Conservation (phyloP, 768 basidiomycete species). For the Auriscalpium microsporum region DNA sequence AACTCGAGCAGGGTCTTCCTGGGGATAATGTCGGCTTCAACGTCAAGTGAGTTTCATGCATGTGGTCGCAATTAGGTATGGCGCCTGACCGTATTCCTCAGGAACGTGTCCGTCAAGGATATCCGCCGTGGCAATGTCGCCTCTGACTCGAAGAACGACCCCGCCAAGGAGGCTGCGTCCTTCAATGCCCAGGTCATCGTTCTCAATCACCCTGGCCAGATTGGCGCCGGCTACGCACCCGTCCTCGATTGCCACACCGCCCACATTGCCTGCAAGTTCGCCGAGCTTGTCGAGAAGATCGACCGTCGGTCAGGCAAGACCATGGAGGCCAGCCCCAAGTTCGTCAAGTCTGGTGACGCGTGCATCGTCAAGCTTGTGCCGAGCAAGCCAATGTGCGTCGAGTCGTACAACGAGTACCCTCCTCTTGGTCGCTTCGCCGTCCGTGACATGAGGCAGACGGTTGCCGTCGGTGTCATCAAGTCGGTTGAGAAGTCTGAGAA, state of each 20-base stretch:
- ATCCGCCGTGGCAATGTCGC: constrained; percentile 99
- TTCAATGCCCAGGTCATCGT: constrained; percentile 99
- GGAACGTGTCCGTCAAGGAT: constrained; percentile 99
- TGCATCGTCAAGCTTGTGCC: constrained; percentile 97
- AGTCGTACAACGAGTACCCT: constrained; percentile 95
- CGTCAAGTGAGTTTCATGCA: constrained; percentile 62
- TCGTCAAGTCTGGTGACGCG: constrained; percentile 99
- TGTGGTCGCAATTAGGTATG: background rate
- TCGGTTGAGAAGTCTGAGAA: constrained; percentile 93
- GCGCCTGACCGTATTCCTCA: constrained; percentile 23
- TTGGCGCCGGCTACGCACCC: constrained; percentile 97
- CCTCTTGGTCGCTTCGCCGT: constrained; percentile 99
- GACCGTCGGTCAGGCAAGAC: constrained; percentile 97
- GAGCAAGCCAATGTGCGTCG: constrained; percentile 92
- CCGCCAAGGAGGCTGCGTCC: constrained; percentile 97
- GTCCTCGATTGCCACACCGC: constrained; percentile 99
- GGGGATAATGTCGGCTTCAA: constrained; percentile 99
- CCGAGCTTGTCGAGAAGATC: constrained; percentile 98
- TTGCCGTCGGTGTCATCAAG: constrained; percentile 99
- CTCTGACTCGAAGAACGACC: constrained; percentile 99
- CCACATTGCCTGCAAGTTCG: constrained; percentile 99
- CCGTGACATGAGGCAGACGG: constrained; percentile 99
- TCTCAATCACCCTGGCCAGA: constrained; percentile 99
- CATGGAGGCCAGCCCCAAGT: constrained; percentile 84
- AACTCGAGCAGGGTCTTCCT: constrained; percentile 87